Percentiles rank a stretch among this genome's conserved stretches.
These are phyloP conservation scores for Ilex asprella DNA, from an alignment of 257 asterid genomes.

Conservation along the genomic window DNA sequence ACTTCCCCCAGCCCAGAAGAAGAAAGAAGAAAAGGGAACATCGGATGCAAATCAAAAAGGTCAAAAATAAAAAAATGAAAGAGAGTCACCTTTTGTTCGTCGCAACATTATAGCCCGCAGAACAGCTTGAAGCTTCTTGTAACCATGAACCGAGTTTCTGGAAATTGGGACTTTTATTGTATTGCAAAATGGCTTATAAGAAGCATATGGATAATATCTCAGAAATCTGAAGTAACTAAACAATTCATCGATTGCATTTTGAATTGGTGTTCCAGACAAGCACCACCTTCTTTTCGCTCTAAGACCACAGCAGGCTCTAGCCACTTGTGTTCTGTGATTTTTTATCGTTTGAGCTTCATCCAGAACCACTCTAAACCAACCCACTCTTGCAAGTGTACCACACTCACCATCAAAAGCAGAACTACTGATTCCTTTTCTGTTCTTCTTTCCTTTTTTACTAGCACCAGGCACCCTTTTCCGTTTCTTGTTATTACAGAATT, in stretches of 20 bases:
- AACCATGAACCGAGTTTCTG: conserved; percentile 67
- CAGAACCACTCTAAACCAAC: conserved; percentile 90
- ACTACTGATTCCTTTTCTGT: conserved; percentile 44
- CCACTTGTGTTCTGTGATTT: conserved; percentile 94
- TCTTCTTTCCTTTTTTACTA: conserved; percentile 66
- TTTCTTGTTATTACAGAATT: conserved; percentile 54
- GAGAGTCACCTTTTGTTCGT: conserved; percentile 76
- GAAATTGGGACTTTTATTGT: conserved; percentile 63
- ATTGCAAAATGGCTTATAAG: conserved; percentile 55
- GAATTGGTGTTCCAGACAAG: conserved; percentile 98
- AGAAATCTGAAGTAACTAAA: conserved; percentile 95
- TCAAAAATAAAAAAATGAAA: background rate
- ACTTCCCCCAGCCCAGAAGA: background rate
- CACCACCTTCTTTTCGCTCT: conserved; percentile 98
- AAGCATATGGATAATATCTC: conserved; percentile 88
- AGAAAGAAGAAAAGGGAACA: background rate
- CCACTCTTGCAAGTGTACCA: conserved; percentile 85
- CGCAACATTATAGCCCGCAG: conserved; percentile 89
- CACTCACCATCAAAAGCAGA: conserved; percentile 54
- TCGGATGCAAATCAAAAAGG: background rate
- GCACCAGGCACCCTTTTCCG: conserved; percentile 37
- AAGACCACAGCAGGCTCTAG: conserved; percentile 98
- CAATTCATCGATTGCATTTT: conserved; percentile 86
- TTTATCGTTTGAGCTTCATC: conserved; percentile 98
- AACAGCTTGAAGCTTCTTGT: conserved; percentile 76